phyloP scores from a whole-genome alignment of 345 rosid species.

The Bruguiera parviflora region DNA sequence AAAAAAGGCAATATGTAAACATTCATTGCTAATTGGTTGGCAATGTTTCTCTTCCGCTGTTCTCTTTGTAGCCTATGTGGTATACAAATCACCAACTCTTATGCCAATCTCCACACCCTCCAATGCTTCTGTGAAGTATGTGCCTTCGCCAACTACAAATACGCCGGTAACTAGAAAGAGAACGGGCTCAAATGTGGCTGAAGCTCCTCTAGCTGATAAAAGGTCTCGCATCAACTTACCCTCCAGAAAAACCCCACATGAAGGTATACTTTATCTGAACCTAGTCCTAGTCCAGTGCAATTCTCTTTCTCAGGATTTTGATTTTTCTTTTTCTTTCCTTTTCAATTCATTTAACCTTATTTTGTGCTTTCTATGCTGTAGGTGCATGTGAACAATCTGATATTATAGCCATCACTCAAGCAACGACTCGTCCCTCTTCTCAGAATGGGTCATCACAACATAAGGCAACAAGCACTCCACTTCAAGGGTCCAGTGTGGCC shows the following conservation, averaged over 20 bases:
- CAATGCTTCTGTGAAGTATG: constrained; percentile 21
- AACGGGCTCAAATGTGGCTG: constrained; percentile 28
- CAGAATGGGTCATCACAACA: constrained; percentile 20
- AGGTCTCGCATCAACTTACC: constrained; percentile 38
- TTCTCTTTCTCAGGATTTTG: constrained; percentile 1
- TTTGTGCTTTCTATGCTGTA: not conserved
- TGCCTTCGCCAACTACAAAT: constrained; percentile 28
- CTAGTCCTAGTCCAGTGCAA: not conserved
- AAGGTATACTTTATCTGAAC: constrained; percentile 35
- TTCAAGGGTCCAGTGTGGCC: constrained; percentile 48
- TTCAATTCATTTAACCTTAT: not conserved
- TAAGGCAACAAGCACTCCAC: constrained; percentile 12
- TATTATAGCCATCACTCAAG: not conserved
- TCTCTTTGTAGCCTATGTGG: constrained; percentile 33
- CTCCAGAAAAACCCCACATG: constrained; percentile 24
- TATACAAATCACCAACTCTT: constrained; percentile 33
- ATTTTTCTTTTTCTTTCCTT: not conserved
- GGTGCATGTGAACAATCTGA: constrained; percentile 10
- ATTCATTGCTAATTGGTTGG: not conserved
- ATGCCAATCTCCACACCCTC: constrained; percentile 36
- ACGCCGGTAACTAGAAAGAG: constrained; percentile 47
- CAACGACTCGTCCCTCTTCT: constrained; percentile 8
- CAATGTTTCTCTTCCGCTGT: constrained; percentile 3
- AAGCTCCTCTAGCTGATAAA: constrained; percentile 43
- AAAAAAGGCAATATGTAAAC: too few species aligned